Percentiles rank a stretch among this genome's conserved stretches.
These are phyloP conservation scores for Cladosporium sphaerospermum DNA, from an alignment of 2,329 filamentous ascomycete species.

Conservation along the genomic window DNA sequence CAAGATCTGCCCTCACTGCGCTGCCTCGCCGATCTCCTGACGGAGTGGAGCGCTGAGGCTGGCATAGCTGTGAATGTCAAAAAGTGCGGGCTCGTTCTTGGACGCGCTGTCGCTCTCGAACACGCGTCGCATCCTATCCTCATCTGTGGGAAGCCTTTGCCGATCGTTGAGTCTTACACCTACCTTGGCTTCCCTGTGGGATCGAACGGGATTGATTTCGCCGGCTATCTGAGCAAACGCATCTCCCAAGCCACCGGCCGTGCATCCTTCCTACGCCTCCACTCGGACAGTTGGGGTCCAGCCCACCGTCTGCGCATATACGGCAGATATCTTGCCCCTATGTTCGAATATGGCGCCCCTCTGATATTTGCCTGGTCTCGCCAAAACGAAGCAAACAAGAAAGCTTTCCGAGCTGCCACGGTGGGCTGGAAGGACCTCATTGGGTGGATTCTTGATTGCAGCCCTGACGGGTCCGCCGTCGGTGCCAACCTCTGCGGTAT, in stretches of 20 bases:
- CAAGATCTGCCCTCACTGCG: background rate
- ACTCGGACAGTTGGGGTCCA: background rate
- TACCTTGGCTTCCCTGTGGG: constrained; percentile 5
- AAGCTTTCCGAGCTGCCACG: background rate
- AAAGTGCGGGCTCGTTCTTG: background rate
- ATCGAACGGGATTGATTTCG: background rate
- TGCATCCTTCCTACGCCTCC: background rate
- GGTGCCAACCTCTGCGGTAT: constrained; percentile 1
- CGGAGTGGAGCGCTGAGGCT: background rate
- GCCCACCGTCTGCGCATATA: constrained; percentile 1
- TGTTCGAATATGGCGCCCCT: background rate
- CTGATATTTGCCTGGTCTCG: background rate
- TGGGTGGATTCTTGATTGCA: background rate
- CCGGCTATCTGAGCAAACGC: background rate
- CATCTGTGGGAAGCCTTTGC: background rate
- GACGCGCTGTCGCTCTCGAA: background rate
- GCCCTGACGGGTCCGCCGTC: background rate
- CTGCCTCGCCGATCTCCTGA: background rate
- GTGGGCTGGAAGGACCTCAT: background rate
- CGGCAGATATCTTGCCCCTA: background rate
- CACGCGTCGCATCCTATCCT: background rate
- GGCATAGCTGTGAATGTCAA: background rate
- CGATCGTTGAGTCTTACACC: background rate
- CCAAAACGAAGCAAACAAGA: background rate
- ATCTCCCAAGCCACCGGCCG: background rate